These are phyloP conservation scores for Osmanthus fragrans DNA, from an alignment of 257 asterid species.

Conservation along the genomic window DNA sequence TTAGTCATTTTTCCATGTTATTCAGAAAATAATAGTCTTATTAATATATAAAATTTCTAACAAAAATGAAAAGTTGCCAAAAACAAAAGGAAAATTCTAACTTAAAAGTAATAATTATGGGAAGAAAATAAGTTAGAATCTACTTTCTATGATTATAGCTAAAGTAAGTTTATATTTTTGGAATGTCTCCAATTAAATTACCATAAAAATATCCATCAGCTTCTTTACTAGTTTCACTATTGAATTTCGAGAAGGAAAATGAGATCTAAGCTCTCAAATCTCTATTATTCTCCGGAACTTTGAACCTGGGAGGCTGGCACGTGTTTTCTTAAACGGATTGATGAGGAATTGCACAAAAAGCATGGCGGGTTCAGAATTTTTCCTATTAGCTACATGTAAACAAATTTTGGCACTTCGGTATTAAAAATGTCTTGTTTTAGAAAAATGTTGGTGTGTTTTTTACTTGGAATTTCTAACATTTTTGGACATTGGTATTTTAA, in stretches of 20 bases:
- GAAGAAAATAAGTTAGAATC: not conserved
- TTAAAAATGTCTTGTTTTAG: not conserved
- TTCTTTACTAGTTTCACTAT: not conserved
- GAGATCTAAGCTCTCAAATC: not conserved
- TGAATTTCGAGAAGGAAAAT: not conserved
- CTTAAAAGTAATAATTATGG: not conserved
- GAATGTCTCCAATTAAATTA: not conserved
- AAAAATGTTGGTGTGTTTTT: not conserved
- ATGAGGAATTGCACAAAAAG: too few species aligned
- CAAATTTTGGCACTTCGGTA: not conserved
- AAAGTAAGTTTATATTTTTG: not conserved
- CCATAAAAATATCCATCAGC: not conserved
- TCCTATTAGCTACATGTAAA: not conserved
- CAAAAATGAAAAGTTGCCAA: not conserved
- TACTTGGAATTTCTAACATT: too few species aligned
- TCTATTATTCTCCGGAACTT: not conserved
- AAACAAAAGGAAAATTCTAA: not conserved
- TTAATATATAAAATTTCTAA: not conserved
- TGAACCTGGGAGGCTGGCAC: not conserved
- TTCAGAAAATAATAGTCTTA: not conserved
- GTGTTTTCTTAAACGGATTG: not conserved
- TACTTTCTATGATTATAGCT: not conserved
- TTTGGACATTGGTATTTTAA: not conserved
- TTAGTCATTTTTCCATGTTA: not conserved
- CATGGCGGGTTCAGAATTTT: not conserved